These are phyloP conservation scores for Termitomyces sp. DNA, from an alignment of 768 basidiomycete species.

Conservation along the genomic window DNA sequence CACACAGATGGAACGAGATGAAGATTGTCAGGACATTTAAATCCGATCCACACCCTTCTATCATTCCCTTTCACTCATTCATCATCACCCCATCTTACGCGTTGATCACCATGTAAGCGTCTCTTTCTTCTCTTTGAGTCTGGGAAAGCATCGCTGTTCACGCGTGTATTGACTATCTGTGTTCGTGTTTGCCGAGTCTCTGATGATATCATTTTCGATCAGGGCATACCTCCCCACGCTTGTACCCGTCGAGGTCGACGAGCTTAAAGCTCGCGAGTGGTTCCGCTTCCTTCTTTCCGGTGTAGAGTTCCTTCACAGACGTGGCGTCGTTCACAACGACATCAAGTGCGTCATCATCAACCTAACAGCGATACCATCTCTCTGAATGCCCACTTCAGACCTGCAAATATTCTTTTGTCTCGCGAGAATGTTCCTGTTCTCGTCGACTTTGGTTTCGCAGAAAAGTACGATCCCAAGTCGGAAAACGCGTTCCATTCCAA, in stretches of 20 bases:
- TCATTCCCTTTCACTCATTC: conserved; percentile 92
- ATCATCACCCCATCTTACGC: conserved; percentile 90
- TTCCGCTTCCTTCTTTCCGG: conserved; percentile 78
- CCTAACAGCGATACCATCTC: neutral
- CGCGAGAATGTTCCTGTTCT: conserved; percentile 75
- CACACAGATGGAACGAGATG: conserved; percentile 90
- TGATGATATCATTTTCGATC: conserved; percentile 12
- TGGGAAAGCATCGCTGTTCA: too few relatives aligned
- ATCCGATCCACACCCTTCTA: conserved; percentile 82
- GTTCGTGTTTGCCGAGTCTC: conserved; percentile 11
- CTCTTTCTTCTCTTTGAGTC: too few relatives aligned
- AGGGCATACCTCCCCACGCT: conserved; percentile 87
- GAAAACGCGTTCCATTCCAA: conserved; percentile 74
- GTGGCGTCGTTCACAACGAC: conserved; percentile 88
- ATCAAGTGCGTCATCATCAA: conserved; percentile 62
- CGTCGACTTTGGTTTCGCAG: conserved; percentile 96
- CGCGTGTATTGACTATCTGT: conserved; percentile 7
- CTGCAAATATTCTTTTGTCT: conserved; percentile 89
- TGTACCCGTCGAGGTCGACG: conserved; percentile 84
- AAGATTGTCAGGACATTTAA: conserved; percentile 87
- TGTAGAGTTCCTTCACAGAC: conserved; percentile 76
- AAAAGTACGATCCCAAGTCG: conserved; percentile 66
- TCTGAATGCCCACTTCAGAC: conserved; percentile 36
- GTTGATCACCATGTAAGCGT: conserved; percentile 87
- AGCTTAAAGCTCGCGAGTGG: conserved; percentile 73